Evolutionary conservation across 164 flowering plant genomes (phyloP).

Genomic region (Kalanchoe fedtschenkoi): DNA sequence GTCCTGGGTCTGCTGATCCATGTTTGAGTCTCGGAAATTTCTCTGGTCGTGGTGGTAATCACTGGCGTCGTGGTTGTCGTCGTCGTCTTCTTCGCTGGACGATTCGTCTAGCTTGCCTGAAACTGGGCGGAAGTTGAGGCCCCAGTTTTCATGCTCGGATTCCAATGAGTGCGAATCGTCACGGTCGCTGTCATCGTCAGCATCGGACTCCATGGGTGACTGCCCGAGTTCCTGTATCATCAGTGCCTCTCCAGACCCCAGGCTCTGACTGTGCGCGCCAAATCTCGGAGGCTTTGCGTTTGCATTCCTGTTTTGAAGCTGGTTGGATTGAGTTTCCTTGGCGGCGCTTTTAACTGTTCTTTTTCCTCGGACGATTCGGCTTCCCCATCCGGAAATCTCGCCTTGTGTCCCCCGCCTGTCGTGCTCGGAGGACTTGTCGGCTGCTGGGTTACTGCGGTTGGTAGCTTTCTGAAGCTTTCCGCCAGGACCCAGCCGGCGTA

Average conservation of each 20-base stretch:
- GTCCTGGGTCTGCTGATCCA: too few species aligned
- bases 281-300: background rate
- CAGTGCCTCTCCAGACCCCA: background rate
- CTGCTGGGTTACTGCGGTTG: background rate
- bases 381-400: constrained; percentile 10
- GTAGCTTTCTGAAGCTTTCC: background rate
- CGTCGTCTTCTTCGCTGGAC: background rate
- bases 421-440: background rate
- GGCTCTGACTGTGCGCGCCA: too few species aligned
- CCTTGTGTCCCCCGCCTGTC: background rate
- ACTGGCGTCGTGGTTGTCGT: background rate
- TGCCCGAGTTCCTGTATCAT: too few species aligned
- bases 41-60: background rate
- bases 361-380: constrained; percentile 8
- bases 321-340: constrained; percentile 4
- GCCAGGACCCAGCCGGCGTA: background rate
- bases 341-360: constrained; percentile 7
- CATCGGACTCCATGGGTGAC: constrained; percentile 9
- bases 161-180: background rate
- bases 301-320: background rate
- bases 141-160: background rate
- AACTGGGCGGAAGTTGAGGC: background rate
- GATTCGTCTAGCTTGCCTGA: background rate
- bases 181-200: background rate
- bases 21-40: background rate